Evolutionary conservation across 139 green algal genomes (phyloP).

Genomic region (Edaphochlamys debaryana): DNA sequence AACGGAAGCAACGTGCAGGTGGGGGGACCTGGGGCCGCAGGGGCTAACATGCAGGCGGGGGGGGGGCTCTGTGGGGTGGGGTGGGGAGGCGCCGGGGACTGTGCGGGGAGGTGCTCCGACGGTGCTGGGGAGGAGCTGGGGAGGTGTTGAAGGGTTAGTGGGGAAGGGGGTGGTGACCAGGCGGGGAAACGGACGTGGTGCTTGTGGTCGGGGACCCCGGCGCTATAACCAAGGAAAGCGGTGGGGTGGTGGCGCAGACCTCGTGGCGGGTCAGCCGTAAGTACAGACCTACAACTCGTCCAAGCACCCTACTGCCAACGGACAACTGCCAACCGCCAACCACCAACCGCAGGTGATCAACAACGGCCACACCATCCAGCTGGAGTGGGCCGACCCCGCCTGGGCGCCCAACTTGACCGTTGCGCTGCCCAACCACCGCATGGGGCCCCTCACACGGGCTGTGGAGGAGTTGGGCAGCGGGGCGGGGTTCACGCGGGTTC

Average conservation of each 20-base stretch:
- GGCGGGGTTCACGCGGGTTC: neutral
- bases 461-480: neutral
- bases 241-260: neutral
- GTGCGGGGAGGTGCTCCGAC: no score
- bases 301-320: neutral
- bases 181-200: no score
- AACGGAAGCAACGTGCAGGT: neutral
- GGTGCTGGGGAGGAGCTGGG: no score
- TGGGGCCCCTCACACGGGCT: neutral
- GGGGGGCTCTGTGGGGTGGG: no score
- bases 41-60: neutral
- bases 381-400: neutral
- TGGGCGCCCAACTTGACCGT: neutral
- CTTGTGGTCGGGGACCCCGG: no score
- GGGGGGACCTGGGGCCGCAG: neutral
- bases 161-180: no score
- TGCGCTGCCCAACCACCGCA: neutral
- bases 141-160: no score
- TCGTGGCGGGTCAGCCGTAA: neutral
- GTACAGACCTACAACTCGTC: neutral
- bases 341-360: constrained; percentile 20
- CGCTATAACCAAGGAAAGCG: no score
- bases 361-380: constrained; percentile 38
- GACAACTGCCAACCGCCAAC: neutral
- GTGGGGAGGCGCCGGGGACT: no score